Evolutionary conservation across 2,329 filamentous ascomycete species (phyloP), one percentile per base, ranked within the genome.

Genomic region (Phialemonium atrogriseum): DNA sequence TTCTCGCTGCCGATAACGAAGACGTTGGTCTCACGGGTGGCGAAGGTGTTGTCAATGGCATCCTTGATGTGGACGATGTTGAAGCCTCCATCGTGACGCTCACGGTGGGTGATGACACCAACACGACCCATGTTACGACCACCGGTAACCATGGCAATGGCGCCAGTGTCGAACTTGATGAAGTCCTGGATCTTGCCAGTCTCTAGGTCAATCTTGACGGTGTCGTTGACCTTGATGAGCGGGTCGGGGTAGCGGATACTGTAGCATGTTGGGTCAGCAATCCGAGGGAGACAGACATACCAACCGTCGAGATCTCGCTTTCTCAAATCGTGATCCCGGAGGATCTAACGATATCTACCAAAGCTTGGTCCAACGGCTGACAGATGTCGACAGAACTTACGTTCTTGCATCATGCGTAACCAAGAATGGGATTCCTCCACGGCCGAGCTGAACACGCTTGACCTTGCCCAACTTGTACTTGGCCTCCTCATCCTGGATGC

Each of bases 331-430:
- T 26, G 27, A 30, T 26, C 28, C 35, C 30, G 35, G 37, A 36
- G 20, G 27, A 19, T 36, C 30, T 23, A 39, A 36, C 30, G 26
- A 38, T 22, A 42, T 73, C 69, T 60, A 73, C 87, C 87, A 94
- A 91, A 94, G 76, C 84, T 91, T 93, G 86, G 85, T 89, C 86
- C 89, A 95, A 95, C 89, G 89, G 81, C 89, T 95, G 89, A 95
- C 88, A 91, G 88, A 95, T 86, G 83, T 84, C 71, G 77, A 72
- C 78, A 82, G 77, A 83, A 96, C 89, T 94, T 77, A 98, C 89
- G 91, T 98, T 87, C 91, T 84, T 73, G 91, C 91, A 91, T 98
- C 91, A 85, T 98, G 91, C 88, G 91, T 98, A 85, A 98, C 91
- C 87, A 96, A 95, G 88, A 94, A 98, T 93, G 91, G 91, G 81